phyloP scores from a whole-genome alignment of 2,329 filamentous ascomycete species.

The Ascochyta rabiei region DNA sequence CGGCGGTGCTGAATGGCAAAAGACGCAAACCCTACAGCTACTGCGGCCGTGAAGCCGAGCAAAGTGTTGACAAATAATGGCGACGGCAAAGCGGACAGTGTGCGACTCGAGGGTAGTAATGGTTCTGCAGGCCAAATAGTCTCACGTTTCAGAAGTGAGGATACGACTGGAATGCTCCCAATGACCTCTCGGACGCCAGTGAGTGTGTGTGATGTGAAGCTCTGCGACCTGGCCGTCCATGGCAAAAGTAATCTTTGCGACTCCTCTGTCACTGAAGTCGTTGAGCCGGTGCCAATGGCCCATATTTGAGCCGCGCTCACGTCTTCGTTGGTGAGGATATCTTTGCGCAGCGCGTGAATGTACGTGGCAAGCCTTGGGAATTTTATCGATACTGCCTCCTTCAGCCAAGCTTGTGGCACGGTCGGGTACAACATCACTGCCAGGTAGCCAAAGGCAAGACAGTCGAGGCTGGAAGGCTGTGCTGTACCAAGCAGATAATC shows the following conservation, averaged over 20 bases:
- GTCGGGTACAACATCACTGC: conserved; percentile 70
- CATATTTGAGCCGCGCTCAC: conserved; percentile 35
- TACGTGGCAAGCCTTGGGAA: conserved; percentile 50
- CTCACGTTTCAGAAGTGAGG: conserved; percentile 20
- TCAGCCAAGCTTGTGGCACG: conserved; percentile 67
- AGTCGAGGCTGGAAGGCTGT: conserved; percentile 72
- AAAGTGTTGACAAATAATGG: conserved; percentile 34
- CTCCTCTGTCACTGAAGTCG: not conserved
- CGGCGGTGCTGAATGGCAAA: conserved; percentile 42
- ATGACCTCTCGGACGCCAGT: conserved; percentile 29
- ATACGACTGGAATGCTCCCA: conserved; percentile 32
- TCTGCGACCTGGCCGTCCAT: conserved; percentile 29
- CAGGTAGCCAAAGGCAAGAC: conserved; percentile 79
- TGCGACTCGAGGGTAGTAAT: conserved; percentile 11
- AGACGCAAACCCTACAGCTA: conserved; percentile 31
- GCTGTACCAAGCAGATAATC: conserved; percentile 61
- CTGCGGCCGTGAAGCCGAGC: conserved; percentile 27
- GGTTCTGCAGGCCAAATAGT: conserved; percentile 16
- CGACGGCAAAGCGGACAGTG: conserved; percentile 37
- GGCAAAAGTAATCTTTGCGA: conserved; percentile 22
- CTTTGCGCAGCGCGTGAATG: conserved; percentile 42
- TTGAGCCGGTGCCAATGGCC: conserved; percentile 28
- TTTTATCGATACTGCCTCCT: conserved; percentile 60
- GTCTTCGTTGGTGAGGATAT: conserved; percentile 32
- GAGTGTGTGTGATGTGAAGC: conserved; percentile 17